Evolutionary conservation across 345 rosid genomes (phyloP), one percentile per base, ranked within the genome.

Genomic region (Camelina neglecta): DNA sequence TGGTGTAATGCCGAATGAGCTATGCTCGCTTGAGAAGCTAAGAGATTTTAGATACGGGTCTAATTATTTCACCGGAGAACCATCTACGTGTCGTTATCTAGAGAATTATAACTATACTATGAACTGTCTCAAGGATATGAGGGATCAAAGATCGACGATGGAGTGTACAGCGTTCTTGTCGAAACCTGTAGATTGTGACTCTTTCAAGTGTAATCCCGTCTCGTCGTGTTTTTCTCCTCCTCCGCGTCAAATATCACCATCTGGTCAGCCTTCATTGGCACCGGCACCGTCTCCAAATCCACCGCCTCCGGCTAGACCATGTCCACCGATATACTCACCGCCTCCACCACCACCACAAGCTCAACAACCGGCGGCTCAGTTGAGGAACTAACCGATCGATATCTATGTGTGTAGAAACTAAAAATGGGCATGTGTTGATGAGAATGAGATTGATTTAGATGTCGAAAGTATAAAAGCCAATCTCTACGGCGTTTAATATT

Each of bases 141-240:
- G 69, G 2, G 74, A 29, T 13, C 94, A 89, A 80, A 84, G 96
- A 75, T 86, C 98, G 11, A 71, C 54, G 21, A 75, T 64, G 79
- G 85, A 89, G 59, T 93, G 98, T 79, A 82, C 81, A 53, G 61
- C 82, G 61, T 82, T 85, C 63, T 73, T 84, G 66, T 87, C 93
- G 2, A 85, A 58, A 36, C 86, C 80, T 23, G 67, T 85, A 13
- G 23, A 84, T 33, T 93, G 98, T 69, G 66, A 81, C 16, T 75
- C 75, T 26, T 80, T 81, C 31, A 85, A 85, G 11, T 90, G 98
- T 76, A 54, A 11, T 50, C 72, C 72, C 0, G n/a, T 50, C n/a
- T 6, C 67, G 64, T 60, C 80, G 8, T 65, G 83, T 58, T 20
- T 29, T 12, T 69, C 77, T 61, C 51, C 79, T 13, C 75, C 77